Percentiles rank a stretch among this genome's conserved stretches.
Conservation (phyloP, 176 grass and related monocot genomes). For the Carex myosuroides region DNA sequence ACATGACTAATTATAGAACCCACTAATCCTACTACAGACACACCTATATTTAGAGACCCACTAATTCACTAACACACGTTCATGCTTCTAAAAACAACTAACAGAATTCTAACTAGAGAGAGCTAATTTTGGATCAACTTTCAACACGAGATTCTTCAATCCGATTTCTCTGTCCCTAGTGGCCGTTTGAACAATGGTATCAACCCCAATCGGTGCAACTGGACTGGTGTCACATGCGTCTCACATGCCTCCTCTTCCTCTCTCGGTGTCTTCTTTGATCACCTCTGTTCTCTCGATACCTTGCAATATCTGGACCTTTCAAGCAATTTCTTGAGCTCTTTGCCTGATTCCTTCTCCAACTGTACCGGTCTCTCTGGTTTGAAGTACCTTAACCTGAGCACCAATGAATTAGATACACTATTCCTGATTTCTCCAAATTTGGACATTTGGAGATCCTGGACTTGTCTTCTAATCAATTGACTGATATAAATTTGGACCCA, state of each 20-base stretch:
- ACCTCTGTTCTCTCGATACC: conserved; percentile 36
- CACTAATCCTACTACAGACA: too few relatives aligned
- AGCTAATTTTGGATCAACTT: too few relatives aligned
- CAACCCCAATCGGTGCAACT: conserved; percentile 21
- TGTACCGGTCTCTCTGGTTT: conserved; percentile 28
- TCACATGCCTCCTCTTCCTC: conserved; percentile 7
- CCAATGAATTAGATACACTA: background rate
- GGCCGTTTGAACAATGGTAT: conserved; percentile 16
- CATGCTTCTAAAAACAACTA: too few relatives aligned
- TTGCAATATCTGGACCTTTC: conserved; percentile 53
- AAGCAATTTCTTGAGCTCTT: conserved; percentile 2
- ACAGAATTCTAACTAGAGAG: too few relatives aligned
- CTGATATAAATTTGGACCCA: background rate
- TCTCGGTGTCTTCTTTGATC: conserved; percentile 14
- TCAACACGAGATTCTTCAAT: background rate
- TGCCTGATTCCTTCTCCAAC: conserved; percentile 23
- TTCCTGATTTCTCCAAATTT: conserved; percentile 31
- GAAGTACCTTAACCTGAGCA: conserved; percentile 41
- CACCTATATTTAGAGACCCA: too few relatives aligned
- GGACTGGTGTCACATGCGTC: conserved; percentile 29
- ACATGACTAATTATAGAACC: too few relatives aligned
- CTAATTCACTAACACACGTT: too few relatives aligned
- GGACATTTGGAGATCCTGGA: conserved; percentile 39
- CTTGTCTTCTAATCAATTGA: conserved; percentile 35
- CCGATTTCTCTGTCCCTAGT: background rate